Base-by-base conservation (phyloP, 2,329 filamentous ascomycete genomes). In the Colletotrichum orchidophilum region DNA sequence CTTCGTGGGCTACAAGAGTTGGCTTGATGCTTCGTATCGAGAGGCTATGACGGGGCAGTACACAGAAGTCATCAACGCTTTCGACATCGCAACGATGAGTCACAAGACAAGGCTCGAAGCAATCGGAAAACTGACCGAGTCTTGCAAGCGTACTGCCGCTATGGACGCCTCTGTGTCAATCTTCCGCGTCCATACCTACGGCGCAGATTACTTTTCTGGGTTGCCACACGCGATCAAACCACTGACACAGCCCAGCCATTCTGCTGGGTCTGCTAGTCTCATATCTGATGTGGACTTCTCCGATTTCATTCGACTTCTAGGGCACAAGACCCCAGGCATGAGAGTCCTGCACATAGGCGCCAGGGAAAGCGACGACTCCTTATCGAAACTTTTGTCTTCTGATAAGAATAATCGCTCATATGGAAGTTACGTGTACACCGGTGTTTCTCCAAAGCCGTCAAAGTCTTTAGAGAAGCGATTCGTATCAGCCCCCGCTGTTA, bases 351-450 rank as follows among this genome's bases (percentile, higher is more conserved):
- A 72, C 6, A 62, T 72, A 2, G 66, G 57, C 2, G 5, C 24
- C 11, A 11, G 39, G 11, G 53, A 61, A 11, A 21, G 21, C 8
- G 33, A 27, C 15, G 35, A 29, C 12, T 3, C 60, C 3, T 52
- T 62, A 13, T 57, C 33, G 4, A 21, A 26, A 3, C 18, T 70
- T 3, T 57, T 42, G 3, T 13, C 46, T 9, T 24, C 42, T 2
- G 27, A 4, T 2, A 27, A 67, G n/a, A 26, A 11, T 21, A 11
- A 59, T 13, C 24, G 12, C 7, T 2, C 58, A 4, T 53, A 55
- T 5, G 50, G 54, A 21, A 50, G 61, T 1, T 81, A 81, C 61
- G 75, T 72, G 2, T 80, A 75, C 55, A 80, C 80, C 0, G 77
- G 78, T 15, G 66, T 76, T 53, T 76, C 75, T 5, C 29, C 75